Conservation (phyloP, 768 basidiomycete species). For the Amanita jacksonii region DNA sequence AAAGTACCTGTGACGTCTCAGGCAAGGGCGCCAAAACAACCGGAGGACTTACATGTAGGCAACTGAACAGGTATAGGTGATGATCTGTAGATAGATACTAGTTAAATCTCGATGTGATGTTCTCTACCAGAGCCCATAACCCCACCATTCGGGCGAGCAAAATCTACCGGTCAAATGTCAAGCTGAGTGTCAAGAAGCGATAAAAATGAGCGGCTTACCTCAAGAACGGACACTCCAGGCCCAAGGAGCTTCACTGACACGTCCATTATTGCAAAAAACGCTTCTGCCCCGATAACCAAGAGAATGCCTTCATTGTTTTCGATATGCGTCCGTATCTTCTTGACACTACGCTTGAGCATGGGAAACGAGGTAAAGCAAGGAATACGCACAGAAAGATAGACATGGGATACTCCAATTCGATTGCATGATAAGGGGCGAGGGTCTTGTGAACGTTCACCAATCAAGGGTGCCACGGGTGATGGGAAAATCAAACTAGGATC, state of each 20-base stretch:
- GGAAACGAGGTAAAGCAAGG: too few relatives aligned
- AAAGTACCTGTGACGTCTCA: conserved; percentile 23
- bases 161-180: too few relatives aligned
- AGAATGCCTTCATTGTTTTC: conserved; percentile 6
- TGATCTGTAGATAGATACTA: neutral
- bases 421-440: too few relatives aligned
- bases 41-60: conserved; percentile 2
- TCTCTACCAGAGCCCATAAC: too few relatives aligned
- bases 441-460: too few relatives aligned
- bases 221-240: neutral
- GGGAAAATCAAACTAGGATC: too few relatives aligned
- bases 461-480: too few relatives aligned
- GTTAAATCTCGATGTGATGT: neutral
- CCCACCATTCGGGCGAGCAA: too few relatives aligned
- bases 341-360: too few relatives aligned
- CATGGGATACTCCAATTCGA: too few relatives aligned
- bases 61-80: conserved; percentile 3
- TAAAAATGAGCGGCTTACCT: neutral
- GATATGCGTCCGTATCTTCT: neutral
- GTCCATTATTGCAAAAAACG: neutral
- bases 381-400: too few relatives aligned
- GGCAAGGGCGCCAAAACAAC: neutral
- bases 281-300: neutral
- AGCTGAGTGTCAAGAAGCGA: neutral
- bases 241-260: conserved; percentile 4